phyloP scores from a whole-genome alignment of 768 basidiomycete species.

The Tulasnella sp. region DNA sequence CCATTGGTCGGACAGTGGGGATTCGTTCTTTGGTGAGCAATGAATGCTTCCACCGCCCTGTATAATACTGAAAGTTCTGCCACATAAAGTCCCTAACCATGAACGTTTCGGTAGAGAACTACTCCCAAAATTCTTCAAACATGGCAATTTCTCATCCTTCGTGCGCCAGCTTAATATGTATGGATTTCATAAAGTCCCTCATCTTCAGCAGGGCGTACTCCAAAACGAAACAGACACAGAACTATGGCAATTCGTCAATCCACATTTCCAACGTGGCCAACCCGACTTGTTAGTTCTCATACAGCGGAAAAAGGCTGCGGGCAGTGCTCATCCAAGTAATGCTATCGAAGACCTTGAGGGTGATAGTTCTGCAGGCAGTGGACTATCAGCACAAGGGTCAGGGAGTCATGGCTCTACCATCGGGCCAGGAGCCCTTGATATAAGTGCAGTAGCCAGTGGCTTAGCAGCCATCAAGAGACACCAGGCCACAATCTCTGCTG shows the following conservation, averaged over 20 bases:
- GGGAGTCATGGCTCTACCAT: background rate
- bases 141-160: constrained; percentile 86
- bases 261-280: constrained; percentile 77
- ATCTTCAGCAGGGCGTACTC: constrained; percentile 88
- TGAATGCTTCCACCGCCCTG: constrained; percentile 6
- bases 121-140: constrained; percentile 93
- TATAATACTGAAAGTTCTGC: background rate
- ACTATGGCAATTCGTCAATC: constrained; percentile 84
- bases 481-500: constrained; percentile 80
- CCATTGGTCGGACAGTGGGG: constrained; percentile 80
- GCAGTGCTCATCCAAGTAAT: constrained; percentile 25
- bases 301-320: constrained; percentile 64
- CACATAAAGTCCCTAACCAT: constrained; percentile 63
- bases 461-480: constrained; percentile 82
- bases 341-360: constrained; percentile 19
- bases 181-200: constrained; percentile 89
- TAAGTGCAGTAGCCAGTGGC: constrained; percentile 52
- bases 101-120: constrained; percentile 83
- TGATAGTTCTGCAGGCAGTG: background rate
- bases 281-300: constrained; percentile 80
- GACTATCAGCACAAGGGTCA: no score
- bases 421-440: constrained; percentile 1
- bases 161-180: constrained; percentile 94
- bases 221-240: constrained; percentile 70
- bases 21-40: constrained; percentile 74